Evolutionary conservation across 2,329 filamentous ascomycete genomes (phyloP).

Genomic region (Penicillium polonicum): DNA sequence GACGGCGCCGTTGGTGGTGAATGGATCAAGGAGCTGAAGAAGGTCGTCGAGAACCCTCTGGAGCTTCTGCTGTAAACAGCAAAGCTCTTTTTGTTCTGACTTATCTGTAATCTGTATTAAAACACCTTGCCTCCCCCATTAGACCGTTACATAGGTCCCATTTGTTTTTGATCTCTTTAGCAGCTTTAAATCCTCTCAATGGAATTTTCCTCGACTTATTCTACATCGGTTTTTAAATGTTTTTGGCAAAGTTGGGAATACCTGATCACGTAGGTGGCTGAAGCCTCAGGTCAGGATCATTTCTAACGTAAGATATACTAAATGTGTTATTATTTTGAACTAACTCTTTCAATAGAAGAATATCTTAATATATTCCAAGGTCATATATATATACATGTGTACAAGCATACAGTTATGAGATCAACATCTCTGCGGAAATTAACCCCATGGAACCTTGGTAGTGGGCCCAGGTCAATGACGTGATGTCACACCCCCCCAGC

Average conservation of each 20-base stretch:
- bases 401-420: neutral
- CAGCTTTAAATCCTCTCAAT: slow-evolving; percentile 32
- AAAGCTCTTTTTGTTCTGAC: slow-evolving; percentile 4
- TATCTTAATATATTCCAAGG: neutral
- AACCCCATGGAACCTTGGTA: slow-evolving; percentile 1
- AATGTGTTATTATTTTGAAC: neutral
- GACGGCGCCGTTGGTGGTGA: slow-evolving; percentile 95
- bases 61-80: slow-evolving; percentile 77
- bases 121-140: slow-evolving; percentile 28
- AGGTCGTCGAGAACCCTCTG: slow-evolving; percentile 94
- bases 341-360: neutral
- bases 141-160: slow-evolving; percentile 27
- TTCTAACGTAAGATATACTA: neutral
- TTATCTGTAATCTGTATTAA: slow-evolving; percentile 40
- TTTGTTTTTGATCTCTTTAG: slow-evolving; percentile 33
- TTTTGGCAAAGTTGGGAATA: neutral
- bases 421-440: neutral
- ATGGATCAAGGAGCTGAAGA: slow-evolving; percentile 96
- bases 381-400: too few species aligned
- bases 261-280: slow-evolving; percentile 15
- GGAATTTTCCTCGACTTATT: slow-evolving; percentile 24
- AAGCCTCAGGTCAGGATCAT: neutral
- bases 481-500: slow-evolving; percentile 33
- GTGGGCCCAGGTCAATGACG: slow-evolving; percentile 31
- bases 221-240: neutral